Conservation (phyloP, 2,329 filamentous ascomycete genomes). For the Zymoseptoria crescenta region DNA sequence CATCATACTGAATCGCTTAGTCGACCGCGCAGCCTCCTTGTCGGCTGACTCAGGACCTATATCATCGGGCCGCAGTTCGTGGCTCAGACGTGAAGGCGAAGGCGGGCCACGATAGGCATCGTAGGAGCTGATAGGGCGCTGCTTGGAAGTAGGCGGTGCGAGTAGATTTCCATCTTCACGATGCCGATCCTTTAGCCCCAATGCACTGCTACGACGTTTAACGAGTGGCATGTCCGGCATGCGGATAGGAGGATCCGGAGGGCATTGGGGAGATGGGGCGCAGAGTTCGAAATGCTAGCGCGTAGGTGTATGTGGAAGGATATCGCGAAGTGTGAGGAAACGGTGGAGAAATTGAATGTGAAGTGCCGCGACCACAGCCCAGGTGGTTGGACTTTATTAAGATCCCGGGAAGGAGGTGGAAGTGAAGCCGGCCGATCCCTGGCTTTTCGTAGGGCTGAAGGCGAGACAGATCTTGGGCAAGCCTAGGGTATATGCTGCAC, state of each 20-base stretch:
- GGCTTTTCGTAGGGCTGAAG: not conserved
- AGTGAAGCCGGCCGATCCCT: not conserved
- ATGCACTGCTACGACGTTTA: not conserved
- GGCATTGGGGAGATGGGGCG: not conserved
- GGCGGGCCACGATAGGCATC: conserved; percentile 11
- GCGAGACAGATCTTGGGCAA: too few relatives aligned
- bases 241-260: not conserved
- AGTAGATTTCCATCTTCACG: not conserved
- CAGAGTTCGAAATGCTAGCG: not conserved
- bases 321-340: not conserved
- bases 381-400: not conserved
- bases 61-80: conserved; percentile 21
- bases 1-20: conserved; percentile 58
- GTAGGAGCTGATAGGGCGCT: conserved; percentile 10
- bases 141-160: not conserved
- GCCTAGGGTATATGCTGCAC: not conserved
- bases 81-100: conserved; percentile 17
- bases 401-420: too few relatives aligned
- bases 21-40: conserved; percentile 15
- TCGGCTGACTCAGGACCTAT: conserved; percentile 8
- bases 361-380: not conserved
- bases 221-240: not conserved
- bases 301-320: not conserved
- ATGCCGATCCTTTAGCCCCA: not conserved
- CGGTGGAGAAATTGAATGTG: not conserved